phyloP scores from a whole-genome alignment of 192 early-diverging fungal species.

The Gonapodya prolifera region DNA sequence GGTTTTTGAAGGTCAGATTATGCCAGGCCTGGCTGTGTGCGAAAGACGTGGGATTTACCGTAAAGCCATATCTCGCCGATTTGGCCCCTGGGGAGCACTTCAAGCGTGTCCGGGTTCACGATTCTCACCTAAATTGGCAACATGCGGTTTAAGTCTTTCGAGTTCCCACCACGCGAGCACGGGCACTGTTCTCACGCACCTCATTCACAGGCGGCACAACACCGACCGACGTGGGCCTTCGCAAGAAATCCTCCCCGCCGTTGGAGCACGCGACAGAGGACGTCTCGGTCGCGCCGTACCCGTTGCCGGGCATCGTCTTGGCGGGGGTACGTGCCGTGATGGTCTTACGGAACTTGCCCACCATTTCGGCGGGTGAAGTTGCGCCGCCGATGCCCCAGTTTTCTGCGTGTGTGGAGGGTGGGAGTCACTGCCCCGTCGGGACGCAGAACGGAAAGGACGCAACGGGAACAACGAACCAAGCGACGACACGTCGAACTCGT shows the following conservation, averaged over 20 bases:
- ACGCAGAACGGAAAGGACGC: not conserved
- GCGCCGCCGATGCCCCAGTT: conserved; percentile 1
- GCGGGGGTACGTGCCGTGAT: not conserved
- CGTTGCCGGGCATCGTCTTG: conserved; percentile 1
- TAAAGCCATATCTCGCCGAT: conserved; percentile 6
- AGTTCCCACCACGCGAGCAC: too few relatives aligned
- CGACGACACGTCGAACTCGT: conserved; percentile 10
- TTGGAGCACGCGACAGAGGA: conserved; percentile 6
- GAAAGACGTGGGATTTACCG: not conserved
- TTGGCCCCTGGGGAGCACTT: not conserved
- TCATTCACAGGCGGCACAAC: not conserved
- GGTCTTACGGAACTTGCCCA: not conserved
- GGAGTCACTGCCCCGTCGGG: too few relatives aligned
- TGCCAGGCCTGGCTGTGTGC: too few relatives aligned
- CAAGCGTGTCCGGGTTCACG: conserved; percentile 7
- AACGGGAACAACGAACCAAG: not conserved
- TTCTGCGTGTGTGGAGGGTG: too few relatives aligned
- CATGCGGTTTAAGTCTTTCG: too few relatives aligned
- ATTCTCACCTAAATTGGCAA: conserved; percentile 8
- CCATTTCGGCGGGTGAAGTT: conserved; percentile 1
- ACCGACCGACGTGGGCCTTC: conserved; percentile 10
- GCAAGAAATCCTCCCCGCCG: not conserved
- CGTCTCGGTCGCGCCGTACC: conserved; percentile 17
- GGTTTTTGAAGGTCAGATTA: too few relatives aligned
- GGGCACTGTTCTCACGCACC: too few relatives aligned